Conservation (phyloP, 805 yeast genomes). For the Saturnispora besseyi region DNA sequence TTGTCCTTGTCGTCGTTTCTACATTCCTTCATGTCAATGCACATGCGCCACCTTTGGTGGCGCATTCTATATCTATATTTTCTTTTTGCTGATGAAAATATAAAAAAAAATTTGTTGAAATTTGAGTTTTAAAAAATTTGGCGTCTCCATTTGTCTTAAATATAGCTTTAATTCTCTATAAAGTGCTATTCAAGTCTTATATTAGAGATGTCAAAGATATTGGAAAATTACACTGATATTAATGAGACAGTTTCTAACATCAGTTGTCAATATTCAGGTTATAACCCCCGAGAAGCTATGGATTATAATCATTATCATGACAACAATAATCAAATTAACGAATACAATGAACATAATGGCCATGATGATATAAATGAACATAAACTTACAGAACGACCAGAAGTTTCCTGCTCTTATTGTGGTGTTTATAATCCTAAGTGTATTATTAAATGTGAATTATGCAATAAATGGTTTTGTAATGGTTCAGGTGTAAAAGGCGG, state of each 20-base stretch:
- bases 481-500: constrained; percentile 40
- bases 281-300: too few relatives aligned
- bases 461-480: constrained; percentile 88
- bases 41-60: neutral
- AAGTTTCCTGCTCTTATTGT: constrained; percentile 52
- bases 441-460: constrained; percentile 67
- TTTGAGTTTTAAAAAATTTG: neutral
- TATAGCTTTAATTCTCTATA: too few relatives aligned
- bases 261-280: too few relatives aligned
- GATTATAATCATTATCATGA: too few relatives aligned
- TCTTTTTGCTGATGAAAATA: neutral
- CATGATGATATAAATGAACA: neutral
- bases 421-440: constrained; percentile 56
- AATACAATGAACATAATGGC: neutral
- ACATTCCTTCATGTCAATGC: neutral
- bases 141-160: neutral
- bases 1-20: neutral
- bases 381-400: neutral
- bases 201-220: too few relatives aligned
- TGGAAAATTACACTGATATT: too few relatives aligned
- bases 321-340: too few relatives aligned
- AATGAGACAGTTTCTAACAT: too few relatives aligned
- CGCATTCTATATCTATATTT: neutral
- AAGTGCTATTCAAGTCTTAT: too few relatives aligned
- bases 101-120: neutral